Evolutionary conservation across 768 basidiomycete species (phyloP), one percentile per base, ranked within the genome.

Genomic region (Serendipita sp.): DNA sequence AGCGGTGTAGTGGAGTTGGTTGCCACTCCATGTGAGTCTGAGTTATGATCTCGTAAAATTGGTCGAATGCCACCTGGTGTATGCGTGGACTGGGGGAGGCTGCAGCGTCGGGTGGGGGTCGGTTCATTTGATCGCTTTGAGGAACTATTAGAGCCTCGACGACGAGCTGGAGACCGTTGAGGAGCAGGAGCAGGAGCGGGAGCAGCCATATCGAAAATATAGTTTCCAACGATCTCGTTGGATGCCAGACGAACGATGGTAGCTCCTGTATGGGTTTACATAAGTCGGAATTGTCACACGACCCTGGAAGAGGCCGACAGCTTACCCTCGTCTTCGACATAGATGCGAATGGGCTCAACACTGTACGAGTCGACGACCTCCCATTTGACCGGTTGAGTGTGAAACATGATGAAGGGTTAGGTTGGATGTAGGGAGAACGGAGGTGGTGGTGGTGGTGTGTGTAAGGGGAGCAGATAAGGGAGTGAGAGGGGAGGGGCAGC

Each of bases 261-360:
- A 5, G 56, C 56, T 28, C 56, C 56, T 60, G 34, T 60, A 16
- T 41, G 41, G 7, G 41, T 51, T 5, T 51, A n/a, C 48, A 41
- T 51, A 32, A 32, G 30, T 7, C n/a, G 30, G 48, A n/a, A 8
- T 28, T 16, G 16, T 60, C 34, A 30, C 28, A 60, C 36, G 36
- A 38, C 30, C 3, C 23, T 23, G 8, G 56, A n/a, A 34, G 48
- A 23, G 35, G 56, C 56, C 8, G 56, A 11, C 16, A n/a, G 35
- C 56, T 28, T 35, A 60, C 56, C 56, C 10, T 60, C 56, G 56
- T 60, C 56, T 35, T 60, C 56, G 30, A 60, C 56, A 30, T 28
- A 28, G 30, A 60, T 35, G 30, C 56, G 56, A n/a, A 60, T 36
- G 10, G 56, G 56, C 16, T 60, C 56, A 35, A 60, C 56, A 34